Percentiles rank a stretch among this genome's conserved stretches.
phyloP scores from a whole-genome alignment of 805 yeast species.

The Candida pseudofarinosa region DNA sequence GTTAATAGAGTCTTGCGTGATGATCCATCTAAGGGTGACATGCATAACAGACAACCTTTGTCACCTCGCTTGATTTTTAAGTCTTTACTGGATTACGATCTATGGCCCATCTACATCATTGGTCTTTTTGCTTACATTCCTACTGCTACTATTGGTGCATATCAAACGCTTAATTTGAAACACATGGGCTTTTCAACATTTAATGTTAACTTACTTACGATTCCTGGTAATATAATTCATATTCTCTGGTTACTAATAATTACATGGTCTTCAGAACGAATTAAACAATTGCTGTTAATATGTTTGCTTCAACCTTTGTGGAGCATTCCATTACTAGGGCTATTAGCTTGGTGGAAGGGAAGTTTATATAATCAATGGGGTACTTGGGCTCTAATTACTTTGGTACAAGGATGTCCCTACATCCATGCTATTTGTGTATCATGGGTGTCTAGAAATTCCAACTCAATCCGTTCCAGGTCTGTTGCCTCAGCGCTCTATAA shows the following conservation, averaged over 20 bases:
- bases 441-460: slow-evolving; percentile 26
- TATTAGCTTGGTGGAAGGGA: slow-evolving; percentile 39
- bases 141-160: slow-evolving; percentile 19
- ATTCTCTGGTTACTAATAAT: slow-evolving; percentile 30
- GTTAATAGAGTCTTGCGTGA: slow-evolving; percentile 58
- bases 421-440: slow-evolving; percentile 25
- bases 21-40: slow-evolving; percentile 59
- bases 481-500: slow-evolving; percentile 26
- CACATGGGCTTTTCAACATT: slow-evolving; percentile 19
- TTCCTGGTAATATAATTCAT: slow-evolving; percentile 23
- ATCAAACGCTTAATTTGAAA: slow-evolving; percentile 48
- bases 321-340: slow-evolving; percentile 27
- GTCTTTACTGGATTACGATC: slow-evolving; percentile 45
- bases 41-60: slow-evolving; percentile 58
- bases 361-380: slow-evolving; percentile 38
- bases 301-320: slow-evolving; percentile 24
- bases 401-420: slow-evolving; percentile 18
- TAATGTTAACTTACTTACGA: slow-evolving; percentile 18
- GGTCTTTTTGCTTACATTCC: slow-evolving; percentile 33
- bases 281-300: slow-evolving; percentile 24
- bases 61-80: slow-evolving; percentile 33
- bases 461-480: slow-evolving; percentile 22
- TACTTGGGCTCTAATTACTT: slow-evolving; percentile 33
- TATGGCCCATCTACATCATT: slow-evolving; percentile 52
- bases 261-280: slow-evolving; percentile 34